Conservation (phyloP, 148 eudicot species). For the Persicaria tinctoria region DNA sequence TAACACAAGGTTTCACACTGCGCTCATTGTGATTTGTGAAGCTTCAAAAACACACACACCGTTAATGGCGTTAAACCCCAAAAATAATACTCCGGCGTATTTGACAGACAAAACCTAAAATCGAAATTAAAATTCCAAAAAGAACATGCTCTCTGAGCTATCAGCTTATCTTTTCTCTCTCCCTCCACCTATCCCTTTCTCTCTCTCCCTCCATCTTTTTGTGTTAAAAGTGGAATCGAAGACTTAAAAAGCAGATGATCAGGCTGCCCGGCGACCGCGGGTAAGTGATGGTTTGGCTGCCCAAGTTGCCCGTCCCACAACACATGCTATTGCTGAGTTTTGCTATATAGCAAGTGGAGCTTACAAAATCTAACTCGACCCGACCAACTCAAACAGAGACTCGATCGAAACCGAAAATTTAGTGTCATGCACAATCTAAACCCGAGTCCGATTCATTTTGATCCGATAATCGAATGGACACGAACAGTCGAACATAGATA, state of each 20-base stretch:
- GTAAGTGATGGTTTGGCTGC: constrained; percentile 16
- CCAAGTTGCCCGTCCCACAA: constrained; percentile 14
- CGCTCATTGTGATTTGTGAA: background rate
- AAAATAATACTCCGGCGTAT: background rate
- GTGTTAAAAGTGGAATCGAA: constrained; percentile 36
- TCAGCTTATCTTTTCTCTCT: constrained; percentile 16
- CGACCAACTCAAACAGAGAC: too few species aligned
- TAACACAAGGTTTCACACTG: background rate
- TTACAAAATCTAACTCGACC: too few species aligned
- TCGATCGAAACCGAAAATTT: too few species aligned
- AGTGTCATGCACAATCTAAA: too few species aligned
- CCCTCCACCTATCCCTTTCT: constrained; percentile 27
- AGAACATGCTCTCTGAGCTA: constrained; percentile 27
- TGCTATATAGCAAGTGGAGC: too few species aligned
- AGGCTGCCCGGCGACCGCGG: constrained; percentile 39
- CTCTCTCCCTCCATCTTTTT: constrained; percentile 15
- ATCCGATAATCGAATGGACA: too few species aligned
- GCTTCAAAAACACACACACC: constrained; percentile 5
- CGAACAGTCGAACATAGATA: too few species aligned
- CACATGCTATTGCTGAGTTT: background rate
- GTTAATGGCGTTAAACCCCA: background rate
- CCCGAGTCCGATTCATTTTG: too few species aligned
- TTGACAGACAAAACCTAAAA: background rate
- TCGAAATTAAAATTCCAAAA: background rate
- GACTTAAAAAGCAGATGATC: constrained; percentile 36